These are phyloP conservation scores for Claviceps fusiformis DNA, from an alignment of 2,329 filamentous ascomycete species.

Conservation along the genomic window DNA sequence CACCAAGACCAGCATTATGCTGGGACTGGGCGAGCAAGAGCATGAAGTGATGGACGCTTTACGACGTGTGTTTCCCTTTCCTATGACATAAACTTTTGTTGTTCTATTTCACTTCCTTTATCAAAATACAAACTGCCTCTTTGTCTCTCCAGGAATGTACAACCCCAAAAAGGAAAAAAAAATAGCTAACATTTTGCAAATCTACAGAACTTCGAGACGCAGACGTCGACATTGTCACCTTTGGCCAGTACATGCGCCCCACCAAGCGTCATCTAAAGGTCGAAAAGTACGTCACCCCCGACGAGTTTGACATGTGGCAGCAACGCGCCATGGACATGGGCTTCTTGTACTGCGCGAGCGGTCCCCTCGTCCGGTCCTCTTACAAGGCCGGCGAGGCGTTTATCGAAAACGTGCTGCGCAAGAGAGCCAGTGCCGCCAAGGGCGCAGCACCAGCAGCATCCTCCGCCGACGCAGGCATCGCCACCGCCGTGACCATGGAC, in stretches of 20 bases:
- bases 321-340: slow-evolving; percentile 85
- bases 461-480: slow-evolving; percentile 15
- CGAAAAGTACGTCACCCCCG: slow-evolving; percentile 85
- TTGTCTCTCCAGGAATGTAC: no score
- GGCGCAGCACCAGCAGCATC: slow-evolving; percentile 15
- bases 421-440: slow-evolving; percentile 43
- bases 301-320: slow-evolving; percentile 83
- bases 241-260: slow-evolving; percentile 99
- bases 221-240: slow-evolving; percentile 88
- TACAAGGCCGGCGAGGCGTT: slow-evolving; percentile 98
- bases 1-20: slow-evolving; percentile 98
- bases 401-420: slow-evolving; percentile 94
- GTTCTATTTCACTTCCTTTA: slow-evolving; percentile 9
- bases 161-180: no score
- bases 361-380: slow-evolving; percentile 81
- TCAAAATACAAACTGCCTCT: background rate
- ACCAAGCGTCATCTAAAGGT: slow-evolving; percentile 98
- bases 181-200: background rate
- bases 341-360: slow-evolving; percentile 91
- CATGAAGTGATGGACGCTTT: slow-evolving; percentile 70
- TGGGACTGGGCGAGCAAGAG: slow-evolving; percentile 86
- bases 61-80: slow-evolving; percentile 34
- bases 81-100: no score
- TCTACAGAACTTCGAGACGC: slow-evolving; percentile 57
- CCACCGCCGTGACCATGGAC: slow-evolving; percentile 27